Percentiles rank a stretch among this genome's conserved stretches.
These are phyloP conservation scores for Fistulinella prunicolor DNA, from an alignment of 768 basidiomycete species.

Conservation along the genomic window DNA sequence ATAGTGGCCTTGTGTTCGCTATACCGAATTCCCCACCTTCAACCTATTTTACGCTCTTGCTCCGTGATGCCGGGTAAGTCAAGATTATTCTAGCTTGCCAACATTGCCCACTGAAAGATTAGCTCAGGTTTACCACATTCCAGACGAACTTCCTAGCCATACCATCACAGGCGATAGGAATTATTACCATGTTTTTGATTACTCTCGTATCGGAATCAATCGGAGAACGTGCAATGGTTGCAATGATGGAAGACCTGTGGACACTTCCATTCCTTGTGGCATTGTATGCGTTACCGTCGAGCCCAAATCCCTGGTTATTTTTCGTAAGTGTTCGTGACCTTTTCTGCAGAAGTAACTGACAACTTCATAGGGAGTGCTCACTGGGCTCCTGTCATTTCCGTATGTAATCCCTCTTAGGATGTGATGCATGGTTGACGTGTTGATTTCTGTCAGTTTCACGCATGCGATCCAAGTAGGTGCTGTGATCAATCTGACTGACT, in stretches of 20 bases:
- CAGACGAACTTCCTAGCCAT: slow-evolving; percentile 60
- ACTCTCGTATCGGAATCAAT: slow-evolving; percentile 51
- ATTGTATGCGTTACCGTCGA: slow-evolving; percentile 44
- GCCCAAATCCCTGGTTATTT: slow-evolving; percentile 51
- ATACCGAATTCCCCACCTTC: slow-evolving; percentile 47
- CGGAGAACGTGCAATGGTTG: slow-evolving; percentile 50
- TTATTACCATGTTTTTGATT: slow-evolving; percentile 50
- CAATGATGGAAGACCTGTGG: slow-evolving; percentile 59
- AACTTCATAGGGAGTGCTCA: slow-evolving; percentile 36
- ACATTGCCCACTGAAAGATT: not conserved
- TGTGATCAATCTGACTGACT: not conserved
- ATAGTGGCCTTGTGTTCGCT: slow-evolving; percentile 51
- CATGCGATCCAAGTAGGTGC: slow-evolving; percentile 45
- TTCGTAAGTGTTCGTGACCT: slow-evolving; percentile 37
- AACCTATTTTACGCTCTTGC: slow-evolving; percentile 57
- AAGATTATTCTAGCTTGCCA: not conserved
- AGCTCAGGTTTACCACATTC: slow-evolving; percentile 53
- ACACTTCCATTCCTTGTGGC: slow-evolving; percentile 59
- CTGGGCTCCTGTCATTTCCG: slow-evolving; percentile 47
- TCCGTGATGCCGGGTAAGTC: slow-evolving; percentile 50
- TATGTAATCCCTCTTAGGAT: slow-evolving; percentile 13
- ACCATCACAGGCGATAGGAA: slow-evolving; percentile 49
- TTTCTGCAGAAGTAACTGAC: not conserved
- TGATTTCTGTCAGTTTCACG: slow-evolving; percentile 33
- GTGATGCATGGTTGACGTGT: not conserved